A percentile compares a stretch with the other conserved stretches of the same genome.
These are phyloP conservation scores for Rutstroemia sp. DNA, from an alignment of 2,329 filamentous ascomycete species.

Conservation along the genomic window DNA sequence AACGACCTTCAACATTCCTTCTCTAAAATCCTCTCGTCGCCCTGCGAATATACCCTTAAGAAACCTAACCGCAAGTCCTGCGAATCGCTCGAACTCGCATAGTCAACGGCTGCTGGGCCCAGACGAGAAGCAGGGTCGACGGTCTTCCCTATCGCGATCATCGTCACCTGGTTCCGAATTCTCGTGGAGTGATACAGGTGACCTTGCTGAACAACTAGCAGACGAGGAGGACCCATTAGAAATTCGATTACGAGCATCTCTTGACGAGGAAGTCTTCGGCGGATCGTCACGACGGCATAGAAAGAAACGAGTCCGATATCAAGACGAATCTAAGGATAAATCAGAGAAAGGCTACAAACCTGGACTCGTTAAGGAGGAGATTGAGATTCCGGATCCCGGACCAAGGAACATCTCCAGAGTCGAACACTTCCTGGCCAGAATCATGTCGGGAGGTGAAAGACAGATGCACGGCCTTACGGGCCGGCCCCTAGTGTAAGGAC, in stretches of 20 bases:
- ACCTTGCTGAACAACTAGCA: slow-evolving; percentile 84
- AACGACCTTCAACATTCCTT: slow-evolving; percentile 78
- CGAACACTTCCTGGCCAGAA: slow-evolving; percentile 65
- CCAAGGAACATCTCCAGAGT: slow-evolving; percentile 55
- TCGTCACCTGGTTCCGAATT: slow-evolving; percentile 59
- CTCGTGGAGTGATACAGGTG: slow-evolving; percentile 91
- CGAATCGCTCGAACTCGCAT: slow-evolving; percentile 27
- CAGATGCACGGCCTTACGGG: slow-evolving; percentile 89
- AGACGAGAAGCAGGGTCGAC: slow-evolving; percentile 34
- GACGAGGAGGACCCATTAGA: slow-evolving; percentile 77
- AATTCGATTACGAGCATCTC: slow-evolving; percentile 57
- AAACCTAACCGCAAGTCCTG: slow-evolving; percentile 45
- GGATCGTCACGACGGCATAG: slow-evolving; percentile 38
- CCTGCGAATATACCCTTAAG: slow-evolving; percentile 83
- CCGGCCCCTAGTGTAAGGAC: slow-evolving; percentile 78
- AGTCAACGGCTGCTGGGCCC: slow-evolving; percentile 40
- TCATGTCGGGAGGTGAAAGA: slow-evolving; percentile 77
- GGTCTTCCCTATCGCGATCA: slow-evolving; percentile 42
- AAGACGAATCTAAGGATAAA: slow-evolving; percentile 34
- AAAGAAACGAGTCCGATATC: slow-evolving; percentile 64
- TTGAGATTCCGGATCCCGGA: slow-evolving; percentile 66
- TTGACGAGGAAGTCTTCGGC: slow-evolving; percentile 55
- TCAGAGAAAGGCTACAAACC: slow-evolving; percentile 34
- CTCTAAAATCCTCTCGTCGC: slow-evolving; percentile 56
- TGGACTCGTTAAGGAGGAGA: slow-evolving; percentile 61